phyloP scores from a whole-genome alignment of 176 grass and related monocot species.

The Otatea glauca region DNA sequence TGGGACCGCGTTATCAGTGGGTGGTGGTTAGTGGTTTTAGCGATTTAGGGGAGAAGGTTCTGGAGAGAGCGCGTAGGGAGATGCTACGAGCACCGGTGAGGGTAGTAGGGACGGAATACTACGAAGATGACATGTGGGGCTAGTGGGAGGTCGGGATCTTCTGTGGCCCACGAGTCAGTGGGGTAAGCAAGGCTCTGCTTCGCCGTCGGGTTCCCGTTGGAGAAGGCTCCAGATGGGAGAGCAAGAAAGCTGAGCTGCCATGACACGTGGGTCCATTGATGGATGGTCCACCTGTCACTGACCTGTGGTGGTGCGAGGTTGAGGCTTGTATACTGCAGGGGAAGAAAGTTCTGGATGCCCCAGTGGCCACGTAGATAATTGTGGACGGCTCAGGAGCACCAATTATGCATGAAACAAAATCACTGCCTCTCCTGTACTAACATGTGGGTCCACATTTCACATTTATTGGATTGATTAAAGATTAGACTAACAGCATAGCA shows the following conservation, averaged over 20 bases:
- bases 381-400: no score
- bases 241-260: no score
- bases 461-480: no score
- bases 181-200: no score
- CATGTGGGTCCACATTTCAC: no score
- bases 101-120: fast-evolving
- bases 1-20: background rate
- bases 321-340: background rate
- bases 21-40: background rate
- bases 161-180: background rate
- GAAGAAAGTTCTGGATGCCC: slow-evolving; percentile 39
- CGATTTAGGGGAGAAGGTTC: slow-evolving; percentile 17
- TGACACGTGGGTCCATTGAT: background rate
- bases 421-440: no score
- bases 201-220: background rate
- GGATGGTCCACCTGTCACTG: background rate
- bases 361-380: background rate
- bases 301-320: background rate
- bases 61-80: slow-evolving; percentile 6
- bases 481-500: no score
- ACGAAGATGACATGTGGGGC: background rate
- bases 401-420: no score
- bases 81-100: background rate
- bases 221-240: background rate
- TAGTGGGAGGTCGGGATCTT: fast-evolving